These are phyloP conservation scores for Paecilomyces sp. DNA, from an alignment of 2,329 filamentous ascomycete genomes.

Conservation along the genomic window DNA sequence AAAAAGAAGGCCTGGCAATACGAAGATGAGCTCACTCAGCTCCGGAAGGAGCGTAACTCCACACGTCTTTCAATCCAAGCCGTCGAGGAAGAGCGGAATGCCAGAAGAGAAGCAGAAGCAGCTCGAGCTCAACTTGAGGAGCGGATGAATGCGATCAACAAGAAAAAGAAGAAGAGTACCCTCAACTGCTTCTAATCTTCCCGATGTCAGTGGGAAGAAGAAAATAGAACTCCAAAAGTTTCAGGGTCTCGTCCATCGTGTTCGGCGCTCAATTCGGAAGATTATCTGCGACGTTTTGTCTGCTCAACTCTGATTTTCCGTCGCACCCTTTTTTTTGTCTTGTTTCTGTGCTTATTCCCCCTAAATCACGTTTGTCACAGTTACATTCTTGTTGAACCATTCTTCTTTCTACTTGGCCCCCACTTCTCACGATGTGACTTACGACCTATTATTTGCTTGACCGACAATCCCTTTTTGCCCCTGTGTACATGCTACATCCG, in stretches of 20 bases:
- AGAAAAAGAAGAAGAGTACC: constrained; percentile 90
- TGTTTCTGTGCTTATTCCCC: constrained; percentile 1
- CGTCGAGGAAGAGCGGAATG: constrained; percentile 93
- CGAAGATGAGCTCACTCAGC: constrained; percentile 53
- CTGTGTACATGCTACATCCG: constrained; percentile 8
- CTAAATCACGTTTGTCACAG: not conserved
- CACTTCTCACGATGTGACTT: constrained; percentile 7
- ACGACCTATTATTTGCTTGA: constrained; percentile 2
- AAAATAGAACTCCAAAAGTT: not conserved
- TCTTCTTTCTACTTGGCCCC: not conserved
- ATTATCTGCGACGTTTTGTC: not conserved
- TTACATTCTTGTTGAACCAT: not conserved
- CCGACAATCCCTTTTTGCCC: not conserved
- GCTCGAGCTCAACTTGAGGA: constrained; percentile 86
- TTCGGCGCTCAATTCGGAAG: not conserved
- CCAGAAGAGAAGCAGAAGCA: constrained; percentile 81
- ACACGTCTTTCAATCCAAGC: constrained; percentile 68
- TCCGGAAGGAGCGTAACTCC: constrained; percentile 53
- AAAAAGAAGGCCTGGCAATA: constrained; percentile 74
- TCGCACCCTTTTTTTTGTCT: not conserved
- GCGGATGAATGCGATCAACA: constrained; percentile 84
- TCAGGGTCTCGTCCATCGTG: not conserved
- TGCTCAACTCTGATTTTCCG: not conserved
- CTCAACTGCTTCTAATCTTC: constrained; percentile 91
- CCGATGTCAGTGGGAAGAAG: not conserved